Conservation (phyloP, 257 asterid genomes). For the Thymus mandschuricus region DNA sequence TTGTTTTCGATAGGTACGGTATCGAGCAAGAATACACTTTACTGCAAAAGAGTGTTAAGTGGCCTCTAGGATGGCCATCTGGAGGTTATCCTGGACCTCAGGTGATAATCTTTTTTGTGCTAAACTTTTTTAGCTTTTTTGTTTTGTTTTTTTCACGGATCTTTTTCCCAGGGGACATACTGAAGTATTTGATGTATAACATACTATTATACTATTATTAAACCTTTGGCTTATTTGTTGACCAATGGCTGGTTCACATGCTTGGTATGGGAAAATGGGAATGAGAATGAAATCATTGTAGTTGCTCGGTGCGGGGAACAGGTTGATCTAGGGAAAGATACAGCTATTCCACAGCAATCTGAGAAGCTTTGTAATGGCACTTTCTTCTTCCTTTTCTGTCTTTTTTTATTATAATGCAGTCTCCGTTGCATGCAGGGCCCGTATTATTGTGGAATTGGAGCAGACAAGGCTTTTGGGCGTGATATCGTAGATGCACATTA, state of each 20-base stretch:
- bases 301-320: neutral
- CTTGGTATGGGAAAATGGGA: neutral
- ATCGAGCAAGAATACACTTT: constrained; percentile 96
- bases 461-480: constrained; percentile 90
- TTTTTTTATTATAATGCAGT: neutral
- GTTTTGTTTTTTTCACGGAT: neutral
- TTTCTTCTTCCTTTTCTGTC: neutral
- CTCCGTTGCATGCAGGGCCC: constrained; percentile 60
- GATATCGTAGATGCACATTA: constrained; percentile 82
- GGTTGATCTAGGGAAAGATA: neutral
- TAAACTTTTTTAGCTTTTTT: neutral
- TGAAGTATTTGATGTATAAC: too few species aligned
- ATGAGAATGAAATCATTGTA: neutral
- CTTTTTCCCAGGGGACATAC: neutral
- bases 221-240: too few species aligned
- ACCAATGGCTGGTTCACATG: too few species aligned
- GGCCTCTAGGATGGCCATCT: constrained; percentile 96
- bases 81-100: constrained; percentile 98
- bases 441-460: constrained; percentile 86
- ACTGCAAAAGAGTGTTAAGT: constrained; percentile 68
- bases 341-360: neutral
- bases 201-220: too few species aligned
- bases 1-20: constrained; percentile 64
- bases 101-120: constrained; percentile 40
- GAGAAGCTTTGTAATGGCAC: neutral